Conservation (phyloP, 1,284 basidiomycete species). For the Cerioporus squamosus region DNA sequence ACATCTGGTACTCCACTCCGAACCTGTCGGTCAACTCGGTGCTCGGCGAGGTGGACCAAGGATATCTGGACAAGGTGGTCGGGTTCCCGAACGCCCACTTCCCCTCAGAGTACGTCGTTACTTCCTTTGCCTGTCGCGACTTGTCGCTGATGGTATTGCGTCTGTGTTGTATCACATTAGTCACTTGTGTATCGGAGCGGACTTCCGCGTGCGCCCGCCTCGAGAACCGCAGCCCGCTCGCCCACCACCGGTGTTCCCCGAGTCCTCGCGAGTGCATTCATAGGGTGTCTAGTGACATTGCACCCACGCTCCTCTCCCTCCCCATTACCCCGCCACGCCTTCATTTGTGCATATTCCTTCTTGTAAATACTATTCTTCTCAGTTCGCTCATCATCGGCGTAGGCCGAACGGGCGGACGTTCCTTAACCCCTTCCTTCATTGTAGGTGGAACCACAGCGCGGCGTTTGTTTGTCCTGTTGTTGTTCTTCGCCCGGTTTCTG, state of each 20-base stretch:
- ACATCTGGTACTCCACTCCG: slow-evolving; percentile 89
- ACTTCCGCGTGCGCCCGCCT: slow-evolving; percentile 78
- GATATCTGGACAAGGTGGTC: slow-evolving; percentile 89
- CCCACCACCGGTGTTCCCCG: slow-evolving; percentile 42
- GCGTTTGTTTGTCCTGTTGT: not conserved
- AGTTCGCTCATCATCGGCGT: slow-evolving; percentile 15
- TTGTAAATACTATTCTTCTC: slow-evolving; percentile 29
- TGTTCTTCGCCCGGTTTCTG: slow-evolving; percentile 1
- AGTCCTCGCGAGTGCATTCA: slow-evolving; percentile 35
- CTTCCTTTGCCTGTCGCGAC: slow-evolving; percentile 15
- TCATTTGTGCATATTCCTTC: slow-evolving; percentile 27
- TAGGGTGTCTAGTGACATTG: slow-evolving; percentile 24
- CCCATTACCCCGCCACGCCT: slow-evolving; percentile 23
- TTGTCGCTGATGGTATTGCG: slow-evolving; percentile 24
- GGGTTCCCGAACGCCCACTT: slow-evolving; percentile 98
- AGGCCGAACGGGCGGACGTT: slow-evolving; percentile 8
- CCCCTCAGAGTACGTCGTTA: slow-evolving; percentile 84
- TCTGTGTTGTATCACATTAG: slow-evolving; percentile 40
- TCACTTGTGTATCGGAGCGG: slow-evolving; percentile 67
- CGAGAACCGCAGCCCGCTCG: slow-evolving; percentile 45
- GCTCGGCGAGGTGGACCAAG: slow-evolving; percentile 86
- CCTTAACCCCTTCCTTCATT: slow-evolving; percentile 1
- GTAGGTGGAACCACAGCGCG: slow-evolving; percentile 7
- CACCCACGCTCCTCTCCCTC: not conserved
- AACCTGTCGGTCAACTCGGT: slow-evolving; percentile 87